Percentiles rank a stretch among this genome's conserved stretches.
Evolutionary conservation across 2,329 filamentous ascomycete genomes (phyloP).

Genomic region (Hirsutella minnesotensis): DNA sequence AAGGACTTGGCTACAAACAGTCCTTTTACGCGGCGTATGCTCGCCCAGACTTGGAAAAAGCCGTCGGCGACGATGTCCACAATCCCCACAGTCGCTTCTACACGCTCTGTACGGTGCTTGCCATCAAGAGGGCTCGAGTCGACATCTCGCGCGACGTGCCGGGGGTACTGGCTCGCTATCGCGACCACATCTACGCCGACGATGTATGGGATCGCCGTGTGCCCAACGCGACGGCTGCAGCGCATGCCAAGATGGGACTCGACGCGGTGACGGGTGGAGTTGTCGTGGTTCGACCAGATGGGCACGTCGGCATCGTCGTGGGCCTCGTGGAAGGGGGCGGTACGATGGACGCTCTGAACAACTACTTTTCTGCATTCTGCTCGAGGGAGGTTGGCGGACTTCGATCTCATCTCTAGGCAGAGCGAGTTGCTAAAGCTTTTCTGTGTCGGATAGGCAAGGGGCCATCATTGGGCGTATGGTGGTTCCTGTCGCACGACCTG

Average conservation of each 20-base stretch:
- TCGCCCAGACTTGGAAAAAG: slow-evolving; percentile 45
- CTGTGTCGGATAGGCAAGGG: not conserved
- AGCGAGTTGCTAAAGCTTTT: too few relatives aligned
- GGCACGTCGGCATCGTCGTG: slow-evolving; percentile 71
- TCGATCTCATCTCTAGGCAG: not conserved
- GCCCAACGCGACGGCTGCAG: slow-evolving; percentile 57
- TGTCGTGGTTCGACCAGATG: slow-evolving; percentile 76
- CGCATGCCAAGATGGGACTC: slow-evolving; percentile 80
- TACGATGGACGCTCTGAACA: slow-evolving; percentile 71
- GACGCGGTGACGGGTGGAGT: slow-evolving; percentile 63
- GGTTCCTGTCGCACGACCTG: too few relatives aligned
- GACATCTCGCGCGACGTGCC: slow-evolving; percentile 65
- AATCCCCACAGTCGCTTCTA: slow-evolving; percentile 79
- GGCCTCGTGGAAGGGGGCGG: slow-evolving; percentile 62
- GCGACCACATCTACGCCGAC: slow-evolving; percentile 76
- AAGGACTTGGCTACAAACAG: slow-evolving; percentile 47
- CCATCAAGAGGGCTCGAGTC: slow-evolving; percentile 52
- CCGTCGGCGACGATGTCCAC: slow-evolving; percentile 68
- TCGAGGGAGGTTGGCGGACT: slow-evolving; percentile 40
- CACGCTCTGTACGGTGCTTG: slow-evolving; percentile 67
- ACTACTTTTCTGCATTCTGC: slow-evolving; percentile 67
- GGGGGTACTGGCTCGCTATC: slow-evolving; percentile 58
- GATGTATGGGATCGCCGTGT: slow-evolving; percentile 64
- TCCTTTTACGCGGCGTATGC: slow-evolving; percentile 64
- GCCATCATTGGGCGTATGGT: too few relatives aligned